phyloP scores from a whole-genome alignment of 2,329 filamentous ascomycete genomes.

The Xylariaceae sp. region DNA sequence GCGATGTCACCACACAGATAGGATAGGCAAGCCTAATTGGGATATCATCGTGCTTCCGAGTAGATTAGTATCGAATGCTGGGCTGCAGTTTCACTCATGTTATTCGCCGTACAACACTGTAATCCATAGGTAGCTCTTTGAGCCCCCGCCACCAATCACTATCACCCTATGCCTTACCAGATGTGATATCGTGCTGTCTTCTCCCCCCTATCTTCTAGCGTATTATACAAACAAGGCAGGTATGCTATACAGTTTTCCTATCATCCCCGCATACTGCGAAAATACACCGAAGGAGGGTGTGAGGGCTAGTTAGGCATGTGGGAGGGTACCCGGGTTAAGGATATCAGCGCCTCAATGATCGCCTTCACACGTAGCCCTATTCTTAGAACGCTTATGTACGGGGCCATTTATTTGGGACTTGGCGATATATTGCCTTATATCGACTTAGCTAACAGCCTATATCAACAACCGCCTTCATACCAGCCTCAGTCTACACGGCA shows the following conservation, averaged over 20 bases:
- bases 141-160: conserved; percentile 4
- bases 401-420: conserved; percentile 9
- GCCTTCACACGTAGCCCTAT: neutral
- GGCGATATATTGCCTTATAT: conserved; percentile 3
- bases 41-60: neutral
- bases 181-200: conserved; percentile 17
- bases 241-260: conserved; percentile 1
- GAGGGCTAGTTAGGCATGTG: conserved; percentile 13
- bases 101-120: conserved; percentile 5
- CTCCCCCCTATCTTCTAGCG: conserved; percentile 4
- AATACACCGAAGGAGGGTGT: conserved; percentile 35
- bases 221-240: neutral
- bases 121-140: conserved; percentile 1
- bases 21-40: neutral
- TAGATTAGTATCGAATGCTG: neutral
- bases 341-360: conserved; percentile 10
- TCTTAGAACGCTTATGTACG: conserved; percentile 27
- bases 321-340: conserved; percentile 16
- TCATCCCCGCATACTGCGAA: conserved; percentile 34
- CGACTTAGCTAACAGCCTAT: conserved; percentile 14
- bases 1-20: neutral
- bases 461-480: conserved; percentile 14
- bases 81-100: neutral
- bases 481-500: conserved; percentile 8
- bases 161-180: neutral